phyloP scores from a whole-genome alignment of 2,329 filamentous ascomycete species.

The Annulohypoxylon truncatum region DNA sequence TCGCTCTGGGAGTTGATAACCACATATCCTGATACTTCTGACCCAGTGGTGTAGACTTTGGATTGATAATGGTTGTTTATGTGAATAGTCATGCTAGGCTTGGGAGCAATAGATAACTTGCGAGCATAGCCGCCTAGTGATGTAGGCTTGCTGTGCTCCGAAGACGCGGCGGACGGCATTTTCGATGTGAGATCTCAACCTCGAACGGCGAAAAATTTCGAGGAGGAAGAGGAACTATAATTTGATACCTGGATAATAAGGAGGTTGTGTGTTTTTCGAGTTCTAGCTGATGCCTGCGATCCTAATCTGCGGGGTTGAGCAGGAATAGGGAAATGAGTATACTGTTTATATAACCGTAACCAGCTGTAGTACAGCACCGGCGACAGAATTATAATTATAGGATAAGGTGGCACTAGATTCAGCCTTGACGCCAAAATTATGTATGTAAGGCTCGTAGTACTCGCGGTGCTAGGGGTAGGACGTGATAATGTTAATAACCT shows the following conservation, averaged over 20 bases:
- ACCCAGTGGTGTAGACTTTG: conserved; percentile 68
- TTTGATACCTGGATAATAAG: neutral
- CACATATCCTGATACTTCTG: conserved; percentile 62
- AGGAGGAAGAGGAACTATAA: neutral
- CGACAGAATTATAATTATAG: conserved; percentile 1
- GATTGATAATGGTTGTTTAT: conserved; percentile 65
- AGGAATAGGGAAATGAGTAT: neutral
- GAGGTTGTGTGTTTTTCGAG: neutral
- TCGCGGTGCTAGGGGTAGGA: conserved; percentile 15
- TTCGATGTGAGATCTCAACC: neutral
- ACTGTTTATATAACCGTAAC: conserved; percentile 4
- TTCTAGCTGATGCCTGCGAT: neutral
- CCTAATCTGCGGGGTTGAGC: conserved; percentile 10
- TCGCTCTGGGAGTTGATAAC: conserved; percentile 59
- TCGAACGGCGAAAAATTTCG: neutral
- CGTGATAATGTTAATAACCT: conserved; percentile 31
- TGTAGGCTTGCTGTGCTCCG: conserved; percentile 27
- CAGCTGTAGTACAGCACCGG: neutral
- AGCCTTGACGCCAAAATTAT: neutral
- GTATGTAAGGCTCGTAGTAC: neutral
- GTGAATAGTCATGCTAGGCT: conserved; percentile 59
- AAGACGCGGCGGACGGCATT: conserved; percentile 36
- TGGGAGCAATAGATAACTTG: conserved; percentile 40
- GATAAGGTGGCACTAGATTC: neutral
- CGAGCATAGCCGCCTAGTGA: conserved; percentile 35